Evolutionary conservation across 1,284 basidiomycete genomes (phyloP).

Genomic region (Puccinia brachypodii): DNA sequence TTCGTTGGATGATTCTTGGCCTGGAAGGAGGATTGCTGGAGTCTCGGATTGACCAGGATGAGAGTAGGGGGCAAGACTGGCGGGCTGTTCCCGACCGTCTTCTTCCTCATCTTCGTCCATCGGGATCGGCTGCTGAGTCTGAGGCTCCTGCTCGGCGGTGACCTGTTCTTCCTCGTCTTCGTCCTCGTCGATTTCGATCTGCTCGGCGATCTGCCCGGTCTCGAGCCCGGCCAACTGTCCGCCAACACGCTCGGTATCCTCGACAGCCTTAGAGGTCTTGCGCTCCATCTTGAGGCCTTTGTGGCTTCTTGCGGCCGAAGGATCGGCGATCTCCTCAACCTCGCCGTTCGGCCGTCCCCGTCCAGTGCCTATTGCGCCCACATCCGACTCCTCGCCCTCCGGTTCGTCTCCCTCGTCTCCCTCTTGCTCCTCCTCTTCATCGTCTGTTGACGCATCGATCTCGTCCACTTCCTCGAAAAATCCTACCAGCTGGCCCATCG

Average conservation of each 20-base stretch:
- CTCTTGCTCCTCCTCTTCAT: conserved; percentile 12
- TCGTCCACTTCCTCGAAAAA: conserved; percentile 20
- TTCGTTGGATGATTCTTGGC: not conserved
- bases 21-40: not conserved
- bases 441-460: conserved; percentile 29
- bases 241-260: conserved; percentile 29
- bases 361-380: not conserved
- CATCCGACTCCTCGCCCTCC: not conserved
- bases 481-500: not conserved
- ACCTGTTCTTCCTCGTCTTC: conserved; percentile 19
- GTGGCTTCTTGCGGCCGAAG: not conserved
- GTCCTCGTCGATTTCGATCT: conserved; percentile 32
- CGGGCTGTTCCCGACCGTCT: not conserved
- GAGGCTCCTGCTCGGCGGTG: not conserved
- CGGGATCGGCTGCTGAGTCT: not conserved
- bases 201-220: conserved; percentile 26
- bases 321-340: not conserved
- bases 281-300: conserved; percentile 24
- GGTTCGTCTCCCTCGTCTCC: conserved; percentile 1
- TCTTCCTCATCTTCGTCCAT: not conserved
- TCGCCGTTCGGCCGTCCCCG: not conserved
- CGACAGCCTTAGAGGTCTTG: conserved; percentile 20
- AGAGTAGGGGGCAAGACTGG: not conserved
- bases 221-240: conserved; percentile 36
- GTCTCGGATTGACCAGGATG: not conserved